Evolutionary conservation across 768 basidiomycete species (phyloP), one percentile per base, ranked within the genome.

Genomic region (Suillus clintonianus): DNA sequence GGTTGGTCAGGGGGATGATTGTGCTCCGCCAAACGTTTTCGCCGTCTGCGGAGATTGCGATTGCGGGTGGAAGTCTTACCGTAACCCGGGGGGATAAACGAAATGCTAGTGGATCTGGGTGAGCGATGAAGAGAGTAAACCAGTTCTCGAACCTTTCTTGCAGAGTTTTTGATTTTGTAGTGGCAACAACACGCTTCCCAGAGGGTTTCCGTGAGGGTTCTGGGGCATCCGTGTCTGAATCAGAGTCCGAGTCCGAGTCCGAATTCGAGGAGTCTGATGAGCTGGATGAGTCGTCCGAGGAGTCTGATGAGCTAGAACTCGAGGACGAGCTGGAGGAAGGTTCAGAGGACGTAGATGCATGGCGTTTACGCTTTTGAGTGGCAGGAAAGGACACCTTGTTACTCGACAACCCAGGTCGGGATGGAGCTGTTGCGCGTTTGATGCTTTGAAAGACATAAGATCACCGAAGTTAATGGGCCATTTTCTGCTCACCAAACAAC

Each of bases 21-120:
- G 19, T 65, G 66, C 47, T 78, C 77, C 62, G 75, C 71, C 62
- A 71, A 69, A 34, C 80, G 77, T 76, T 82, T 85, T 15, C 80
- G 73, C 45, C 83, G 81, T 39, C 88, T 79, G 39, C 88, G 84
- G n/a, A 81, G 69, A 69, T 90, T 89, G 6, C 88, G 82, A 27
- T 77, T 76, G 17, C 82, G 85, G 2, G 89, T 90, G 2, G 82
- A 72, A 0, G 82, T 71, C 71, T 86, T 89, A 15, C 89, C 89
- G 27, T 77, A 73, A 4, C 89, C 88, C 0, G 88, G 88, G 2
- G 88, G 86, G 10, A 88, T 81, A 11, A 62, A 59, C 0, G 45
- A 58, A 0, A 56, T 2, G 2, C 72, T 76, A 57, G 39, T 58
- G 34, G 68, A 27, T 57, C 17, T 57, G 4, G 3, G 24, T 57